Conservation (phyloP, 345 rosid genomes). For the Chamaenerion angustifolium region DNA sequence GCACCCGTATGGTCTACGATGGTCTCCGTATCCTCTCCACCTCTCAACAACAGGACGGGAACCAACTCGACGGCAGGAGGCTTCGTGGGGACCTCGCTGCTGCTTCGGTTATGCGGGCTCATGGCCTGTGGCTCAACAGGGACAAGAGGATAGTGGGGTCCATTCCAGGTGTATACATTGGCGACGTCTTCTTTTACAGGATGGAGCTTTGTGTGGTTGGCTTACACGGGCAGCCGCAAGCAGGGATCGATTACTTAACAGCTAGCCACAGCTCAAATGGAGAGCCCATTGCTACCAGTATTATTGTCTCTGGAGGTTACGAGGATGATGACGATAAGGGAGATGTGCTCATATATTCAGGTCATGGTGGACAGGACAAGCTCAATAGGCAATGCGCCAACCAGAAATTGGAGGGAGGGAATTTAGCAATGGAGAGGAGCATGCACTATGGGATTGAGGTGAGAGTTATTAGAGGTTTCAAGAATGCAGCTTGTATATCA, state of each 20-base stretch:
- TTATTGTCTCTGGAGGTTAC: slow-evolving; percentile 80
- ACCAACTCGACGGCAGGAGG: slow-evolving; percentile 15
- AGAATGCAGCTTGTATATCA: slow-evolving; percentile 34
- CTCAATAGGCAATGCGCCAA: slow-evolving; percentile 40
- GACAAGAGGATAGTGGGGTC: slow-evolving; percentile 80
- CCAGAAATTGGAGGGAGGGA: slow-evolving; percentile 87
- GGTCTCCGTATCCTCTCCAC: slow-evolving; percentile 38
- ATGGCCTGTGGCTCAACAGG: slow-evolving; percentile 56
- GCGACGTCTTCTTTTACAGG: slow-evolving; percentile 66
- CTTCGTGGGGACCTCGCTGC: slow-evolving; percentile 46
- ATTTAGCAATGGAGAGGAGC: slow-evolving; percentile 72
- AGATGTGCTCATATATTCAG: slow-evolving; percentile 56
- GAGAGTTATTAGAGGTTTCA: slow-evolving; percentile 67
- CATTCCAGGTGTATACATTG: slow-evolving; percentile 63
- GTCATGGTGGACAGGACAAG: slow-evolving; percentile 86
- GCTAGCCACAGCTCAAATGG: slow-evolving; percentile 56
- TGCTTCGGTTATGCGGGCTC: slow-evolving; percentile 37
- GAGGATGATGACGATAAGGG: slow-evolving; percentile 78
- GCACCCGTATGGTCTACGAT: slow-evolving; percentile 59
- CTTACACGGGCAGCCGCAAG: slow-evolving; percentile 69
- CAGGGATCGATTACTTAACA: slow-evolving; percentile 71
- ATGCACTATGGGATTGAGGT: slow-evolving; percentile 62
- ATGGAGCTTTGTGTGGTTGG: slow-evolving; percentile 82
- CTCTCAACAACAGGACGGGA: slow-evolving; percentile 22
- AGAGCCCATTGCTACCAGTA: slow-evolving; percentile 78